A percentile compares a stretch with the other conserved stretches of the same genome.
Conservation (phyloP, 73 alveolate genomes). For the Tetrahymena thermophila region DNA sequence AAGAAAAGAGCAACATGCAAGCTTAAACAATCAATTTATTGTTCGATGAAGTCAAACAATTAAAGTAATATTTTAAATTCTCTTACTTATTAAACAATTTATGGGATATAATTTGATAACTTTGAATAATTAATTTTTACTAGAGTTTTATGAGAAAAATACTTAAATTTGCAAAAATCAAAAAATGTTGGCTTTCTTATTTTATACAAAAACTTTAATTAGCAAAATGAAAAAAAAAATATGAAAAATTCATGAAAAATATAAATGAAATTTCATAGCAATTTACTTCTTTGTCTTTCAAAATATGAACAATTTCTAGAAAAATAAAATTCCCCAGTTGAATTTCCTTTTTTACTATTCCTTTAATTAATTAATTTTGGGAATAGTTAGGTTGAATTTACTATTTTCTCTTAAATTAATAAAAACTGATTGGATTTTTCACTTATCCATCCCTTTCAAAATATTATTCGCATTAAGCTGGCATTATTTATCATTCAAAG, state of each 20-base stretch:
- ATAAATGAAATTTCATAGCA: background rate
- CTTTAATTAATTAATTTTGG: background rate
- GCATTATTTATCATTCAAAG: background rate
- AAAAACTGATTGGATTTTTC: background rate
- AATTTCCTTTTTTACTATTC: background rate
- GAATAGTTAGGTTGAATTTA: background rate
- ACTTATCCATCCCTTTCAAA: background rate
- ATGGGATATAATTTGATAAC: background rate
- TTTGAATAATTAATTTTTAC: background rate
- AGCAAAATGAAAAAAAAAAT: background rate
- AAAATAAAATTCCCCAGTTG: background rate
- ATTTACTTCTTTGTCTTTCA: background rate
- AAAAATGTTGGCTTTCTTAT: background rate
- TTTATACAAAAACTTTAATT: background rate
- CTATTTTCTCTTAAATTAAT: background rate
- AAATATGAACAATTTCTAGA: background rate
- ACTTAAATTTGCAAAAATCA: background rate
- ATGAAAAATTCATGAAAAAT: background rate
- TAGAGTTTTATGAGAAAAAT: too few relatives aligned
- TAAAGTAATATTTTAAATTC: background rate
- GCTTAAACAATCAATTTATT: background rate
- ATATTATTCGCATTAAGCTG: background rate
- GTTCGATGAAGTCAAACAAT: background rate
- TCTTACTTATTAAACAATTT: background rate
- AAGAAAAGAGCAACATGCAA: background rate